A percentile compares a stretch with the other conserved stretches of the same genome.
These are phyloP conservation scores for Trichophyton verrucosum DNA, from an alignment of 2,329 filamentous ascomycete species.

Conservation along the genomic window DNA sequence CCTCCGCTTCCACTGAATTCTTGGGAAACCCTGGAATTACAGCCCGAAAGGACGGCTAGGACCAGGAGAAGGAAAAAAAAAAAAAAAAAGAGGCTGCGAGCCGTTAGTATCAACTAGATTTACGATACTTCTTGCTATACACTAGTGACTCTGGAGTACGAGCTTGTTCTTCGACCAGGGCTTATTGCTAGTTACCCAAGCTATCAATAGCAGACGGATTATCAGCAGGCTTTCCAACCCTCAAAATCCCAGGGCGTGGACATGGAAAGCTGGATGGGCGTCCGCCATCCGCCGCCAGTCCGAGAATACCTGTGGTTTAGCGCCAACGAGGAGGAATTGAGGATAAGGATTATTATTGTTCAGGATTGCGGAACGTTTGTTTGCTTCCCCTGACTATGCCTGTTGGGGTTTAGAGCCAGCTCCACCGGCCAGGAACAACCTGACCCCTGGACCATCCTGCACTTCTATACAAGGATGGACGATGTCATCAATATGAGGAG, in stretches of 20 bases:
- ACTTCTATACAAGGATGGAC: neutral
- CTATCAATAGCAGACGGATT: neutral
- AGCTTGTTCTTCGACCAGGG: neutral
- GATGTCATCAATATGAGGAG: neutral
- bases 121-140: neutral
- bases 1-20: neutral
- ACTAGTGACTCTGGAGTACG: neutral
- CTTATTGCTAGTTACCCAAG: neutral
- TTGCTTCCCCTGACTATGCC: conserved; percentile 3
- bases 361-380: neutral
- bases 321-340: neutral
- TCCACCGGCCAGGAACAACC: neutral
- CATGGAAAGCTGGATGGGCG: neutral
- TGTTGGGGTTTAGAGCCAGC: neutral
- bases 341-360: neutral
- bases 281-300: conserved; percentile 1
- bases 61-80: neutral
- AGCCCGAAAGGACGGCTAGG: neutral
- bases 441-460: neutral
- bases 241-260: neutral
- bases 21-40: neutral
- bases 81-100: conserved; percentile 1
- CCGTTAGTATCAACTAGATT: conserved; percentile 1
- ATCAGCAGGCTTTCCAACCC: neutral
- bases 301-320: neutral